Conservation (phyloP, 208 protist species). For the Trypanosoma mega region DNA sequence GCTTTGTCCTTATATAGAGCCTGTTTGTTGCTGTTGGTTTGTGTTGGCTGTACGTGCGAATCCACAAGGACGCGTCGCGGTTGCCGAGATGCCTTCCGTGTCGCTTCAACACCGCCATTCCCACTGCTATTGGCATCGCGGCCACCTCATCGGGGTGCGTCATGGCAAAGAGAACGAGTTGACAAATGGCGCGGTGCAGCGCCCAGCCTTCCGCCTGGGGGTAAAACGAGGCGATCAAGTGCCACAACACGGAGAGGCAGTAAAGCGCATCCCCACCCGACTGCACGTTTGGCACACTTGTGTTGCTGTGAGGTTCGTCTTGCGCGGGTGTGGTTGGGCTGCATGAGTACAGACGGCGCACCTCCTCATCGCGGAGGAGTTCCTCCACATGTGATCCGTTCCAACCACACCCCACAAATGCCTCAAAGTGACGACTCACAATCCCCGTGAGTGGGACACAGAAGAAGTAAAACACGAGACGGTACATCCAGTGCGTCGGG, state of each 20-base stretch:
- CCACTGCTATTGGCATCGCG: conserved; percentile 29
- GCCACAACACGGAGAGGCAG: conserved; percentile 44
- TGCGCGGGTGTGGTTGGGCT: neutral
- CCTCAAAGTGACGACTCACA: conserved; percentile 21
- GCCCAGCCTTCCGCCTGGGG: conserved; percentile 79
- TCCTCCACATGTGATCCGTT: conserved; percentile 2
- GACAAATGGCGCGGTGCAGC: conserved; percentile 64
- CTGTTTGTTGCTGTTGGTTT: conserved; percentile 29
- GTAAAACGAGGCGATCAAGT: conserved; percentile 71
- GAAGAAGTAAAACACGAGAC: conserved; percentile 64
- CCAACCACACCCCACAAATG: conserved; percentile 19
- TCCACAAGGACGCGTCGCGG: conserved; percentile 33
- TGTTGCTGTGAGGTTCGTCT: too few species aligned
- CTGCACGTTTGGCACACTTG: too few species aligned
- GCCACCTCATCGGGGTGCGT: conserved; percentile 15
- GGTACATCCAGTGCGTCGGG: conserved; percentile 71
- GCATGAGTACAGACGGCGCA: conserved; percentile 2
- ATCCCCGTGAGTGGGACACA: conserved; percentile 47
- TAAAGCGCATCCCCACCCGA: conserved; percentile 56
- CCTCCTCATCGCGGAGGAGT: conserved; percentile 10
- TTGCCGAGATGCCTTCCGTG: conserved; percentile 62
- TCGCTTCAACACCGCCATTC: conserved; percentile 48
- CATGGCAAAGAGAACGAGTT: conserved; percentile 43
- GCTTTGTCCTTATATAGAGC: conserved; percentile 39
- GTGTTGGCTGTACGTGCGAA: conserved; percentile 55